phyloP scores from a whole-genome alignment of 2,329 filamentous ascomycete genomes.

The Lojkania enalia region DNA sequence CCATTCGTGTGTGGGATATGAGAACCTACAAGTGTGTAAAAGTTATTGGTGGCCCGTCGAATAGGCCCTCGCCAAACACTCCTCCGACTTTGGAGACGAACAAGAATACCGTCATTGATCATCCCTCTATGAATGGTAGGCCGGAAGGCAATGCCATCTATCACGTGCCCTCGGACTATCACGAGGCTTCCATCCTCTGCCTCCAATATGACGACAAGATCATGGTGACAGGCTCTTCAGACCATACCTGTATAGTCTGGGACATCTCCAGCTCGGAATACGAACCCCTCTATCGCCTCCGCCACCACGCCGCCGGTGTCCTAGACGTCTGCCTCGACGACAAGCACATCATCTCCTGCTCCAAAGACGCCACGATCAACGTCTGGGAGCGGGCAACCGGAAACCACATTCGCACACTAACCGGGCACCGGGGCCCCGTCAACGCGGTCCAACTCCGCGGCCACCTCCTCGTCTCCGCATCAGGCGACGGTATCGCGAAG shows the following conservation, averaged over 20 bases:
- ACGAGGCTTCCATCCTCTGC: conserved; percentile 91
- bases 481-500: conserved; percentile 89
- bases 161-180: conserved; percentile 60
- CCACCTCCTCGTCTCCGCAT: conserved; percentile 90
- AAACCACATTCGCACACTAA: conserved; percentile 73
- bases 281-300: conserved; percentile 72
- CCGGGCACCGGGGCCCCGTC: conserved; percentile 86
- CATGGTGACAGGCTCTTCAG: conserved; percentile 92
- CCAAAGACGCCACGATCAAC: conserved; percentile 91
- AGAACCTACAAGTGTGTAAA: conserved; percentile 82
- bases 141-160: conserved; percentile 52
- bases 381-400: conserved; percentile 89
- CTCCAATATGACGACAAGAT: conserved; percentile 92
- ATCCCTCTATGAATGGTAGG: conserved; percentile 54
- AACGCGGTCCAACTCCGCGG: conserved; percentile 95
- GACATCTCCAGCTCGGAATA: conserved; percentile 71
- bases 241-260: conserved; percentile 89
- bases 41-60: conserved; percentile 78
- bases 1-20: conserved; percentile 95
- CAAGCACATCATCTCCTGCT: conserved; percentile 92
- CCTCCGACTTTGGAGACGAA: conserved; percentile 48
- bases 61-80: conserved; percentile 56
- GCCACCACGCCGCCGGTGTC: conserved; percentile 81
- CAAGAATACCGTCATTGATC: conserved; percentile 48
- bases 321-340: conserved; percentile 93